These are phyloP conservation scores for Climacium dendroides DNA, from an alignment of 225 moss, liverwort and hornwort genomes.

Conservation along the genomic window DNA sequence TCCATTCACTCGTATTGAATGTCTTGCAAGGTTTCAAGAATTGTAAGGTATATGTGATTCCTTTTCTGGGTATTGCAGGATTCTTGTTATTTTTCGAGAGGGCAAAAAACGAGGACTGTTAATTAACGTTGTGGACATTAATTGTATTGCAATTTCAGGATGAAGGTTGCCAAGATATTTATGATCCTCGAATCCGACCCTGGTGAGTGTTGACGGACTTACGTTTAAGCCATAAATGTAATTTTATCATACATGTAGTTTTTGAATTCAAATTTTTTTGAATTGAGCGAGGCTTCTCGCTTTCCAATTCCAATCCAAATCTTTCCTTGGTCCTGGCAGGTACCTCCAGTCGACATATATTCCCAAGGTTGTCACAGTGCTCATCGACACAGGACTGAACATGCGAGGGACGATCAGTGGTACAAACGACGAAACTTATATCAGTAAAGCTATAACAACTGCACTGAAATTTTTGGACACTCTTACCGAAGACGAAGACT, in stretches of 20 bases:
- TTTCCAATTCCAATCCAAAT: not conserved
- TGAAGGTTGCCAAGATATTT: not conserved
- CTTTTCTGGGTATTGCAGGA: not conserved
- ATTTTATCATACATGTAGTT: not conserved
- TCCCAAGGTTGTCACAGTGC: not conserved
- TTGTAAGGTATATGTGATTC: not conserved
- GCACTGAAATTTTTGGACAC: not conserved
- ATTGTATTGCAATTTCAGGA: not conserved
- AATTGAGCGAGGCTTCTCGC: not conserved
- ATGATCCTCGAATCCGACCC: not conserved
- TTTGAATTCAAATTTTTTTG: too few species aligned
- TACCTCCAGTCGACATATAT: not conserved
- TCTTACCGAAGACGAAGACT: not conserved
- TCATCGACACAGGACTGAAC: not conserved
- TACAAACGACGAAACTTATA: not conserved
- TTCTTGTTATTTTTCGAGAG: not conserved
- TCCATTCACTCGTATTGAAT: too few species aligned
- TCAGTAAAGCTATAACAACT: not conserved
- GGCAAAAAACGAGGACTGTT: not conserved
- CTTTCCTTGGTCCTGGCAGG: not conserved
- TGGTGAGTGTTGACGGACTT: too few species aligned
- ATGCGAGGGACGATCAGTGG: not conserved
- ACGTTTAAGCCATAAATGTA: not conserved
- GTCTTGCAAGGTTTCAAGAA: too few species aligned
- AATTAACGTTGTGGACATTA: not conserved